Base-by-base conservation (phyloP, 1,284 basidiomycete genomes). In the Tylopilus sp. region DNA sequence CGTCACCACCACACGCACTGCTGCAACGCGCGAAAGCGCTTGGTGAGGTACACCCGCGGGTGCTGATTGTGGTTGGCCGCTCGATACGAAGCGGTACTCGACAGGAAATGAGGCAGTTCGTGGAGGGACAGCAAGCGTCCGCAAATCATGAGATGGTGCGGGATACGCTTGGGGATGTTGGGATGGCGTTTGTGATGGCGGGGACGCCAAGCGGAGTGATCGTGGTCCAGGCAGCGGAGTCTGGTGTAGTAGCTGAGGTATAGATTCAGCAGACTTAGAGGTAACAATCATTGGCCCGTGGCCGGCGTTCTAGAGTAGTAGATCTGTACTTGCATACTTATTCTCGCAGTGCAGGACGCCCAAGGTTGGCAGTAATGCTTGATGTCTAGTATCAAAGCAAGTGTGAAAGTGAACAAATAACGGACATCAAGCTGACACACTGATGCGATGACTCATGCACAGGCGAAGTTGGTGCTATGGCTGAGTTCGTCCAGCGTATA, bases 101-200 rank as follows among this genome's bases (percentile, higher is more conserved):
- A n/a, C 71, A 71, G 1, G 95, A 97, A 80, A 75, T 95, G 59
- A 81, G 82, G 33, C 74, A 81, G 62, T 74, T 95, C 44, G 77
- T 90, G 19, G 74, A 83, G 6, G 84, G 85, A 64, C 77, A 82
- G 24, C 44, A 47, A 47, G 84, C 79, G 8, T 72, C 79, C 1
- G 67, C 79, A 32, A 78, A 89, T 1, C 62, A 77, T 4, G 78
- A 77, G 18, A 57, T 71, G 62, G 85, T 95, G 56, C 80, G 89
- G 32, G 91, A 90, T 79, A 94, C 94, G 1, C 78, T 95, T 0
- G 95, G 95, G 3, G 91, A 95, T 72, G 86, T 90, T 1, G 91
- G 87, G 18, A 86, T 91, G 12, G 91, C 87, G 18, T 78, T 93
- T 62, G 86, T 94, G 4, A 82, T 87, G 19, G 58, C 64, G 2